Evolutionary conservation across 768 basidiomycete species (phyloP).

Genomic region (Phlegmacium glaucopus): DNA sequence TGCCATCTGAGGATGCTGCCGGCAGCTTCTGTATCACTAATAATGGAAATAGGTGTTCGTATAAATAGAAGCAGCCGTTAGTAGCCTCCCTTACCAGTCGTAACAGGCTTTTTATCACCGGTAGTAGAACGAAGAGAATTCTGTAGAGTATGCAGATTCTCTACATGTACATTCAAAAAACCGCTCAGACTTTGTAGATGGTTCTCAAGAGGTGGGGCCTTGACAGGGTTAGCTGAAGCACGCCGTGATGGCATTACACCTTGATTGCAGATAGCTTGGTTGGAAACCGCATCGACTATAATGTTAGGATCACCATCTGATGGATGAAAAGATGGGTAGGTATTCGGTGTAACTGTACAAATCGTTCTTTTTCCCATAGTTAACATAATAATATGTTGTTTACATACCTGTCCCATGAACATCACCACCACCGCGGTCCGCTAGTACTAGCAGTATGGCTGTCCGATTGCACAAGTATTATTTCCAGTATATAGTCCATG

Average conservation of each 20-base stretch:
- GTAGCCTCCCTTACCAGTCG: background rate
- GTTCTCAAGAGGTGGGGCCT: constrained; percentile 12
- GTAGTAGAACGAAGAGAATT: constrained; percentile 6
- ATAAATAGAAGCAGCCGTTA: background rate
- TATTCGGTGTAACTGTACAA: background rate
- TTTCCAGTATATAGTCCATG: too few species aligned
- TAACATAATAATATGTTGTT: too few species aligned
- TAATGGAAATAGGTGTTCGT: background rate
- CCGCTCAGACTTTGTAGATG: constrained; percentile 21
- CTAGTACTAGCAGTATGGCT: background rate
- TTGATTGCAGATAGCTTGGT: constrained; percentile 4
- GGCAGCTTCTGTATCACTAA: background rate
- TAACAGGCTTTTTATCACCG: background rate
- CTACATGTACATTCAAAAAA: constrained; percentile 24
- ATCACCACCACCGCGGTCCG: background rate
- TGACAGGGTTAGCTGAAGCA: constrained; percentile 2
- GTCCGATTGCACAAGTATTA: too few species aligned
- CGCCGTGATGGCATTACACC: constrained; percentile 1
- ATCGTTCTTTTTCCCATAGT: background rate
- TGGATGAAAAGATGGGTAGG: background rate
- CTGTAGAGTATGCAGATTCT: constrained; percentile 24
- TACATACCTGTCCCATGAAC: background rate
- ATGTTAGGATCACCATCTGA: background rate
- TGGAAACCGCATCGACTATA: constrained; percentile 2
- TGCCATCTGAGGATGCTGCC: background rate